Evolutionary conservation across 2,329 filamentous ascomycete species (phyloP), one percentile per base, ranked within the genome.

Genomic region (Fusarium circinatum): DNA sequence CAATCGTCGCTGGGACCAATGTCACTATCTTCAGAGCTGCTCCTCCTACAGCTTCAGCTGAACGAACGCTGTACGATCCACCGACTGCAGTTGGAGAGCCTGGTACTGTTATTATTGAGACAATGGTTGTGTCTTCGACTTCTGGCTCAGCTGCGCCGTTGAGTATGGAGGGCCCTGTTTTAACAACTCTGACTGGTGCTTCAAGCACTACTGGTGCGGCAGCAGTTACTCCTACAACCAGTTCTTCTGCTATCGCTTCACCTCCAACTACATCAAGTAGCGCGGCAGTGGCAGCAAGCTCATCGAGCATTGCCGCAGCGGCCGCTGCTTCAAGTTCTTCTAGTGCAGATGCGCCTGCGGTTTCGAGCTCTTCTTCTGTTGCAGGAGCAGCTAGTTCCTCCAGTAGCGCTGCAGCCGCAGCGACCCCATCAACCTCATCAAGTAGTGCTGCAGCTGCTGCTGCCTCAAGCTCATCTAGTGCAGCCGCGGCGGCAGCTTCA

Each of bases 101-200:
- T 17, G 71, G 71, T 2, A 73, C 70, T 2, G 47, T 74, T 11
- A 60, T 73, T 11, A 26, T 73, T 3, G 56, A 68, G 14, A 73
- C 65, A 1, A 62, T 70, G 13, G 49, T 24, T 1, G 28, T 18
- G 1, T 41, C 48, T 11, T 24, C 28, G 0, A 36, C 52, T 11
- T 38, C 63, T 13, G 55, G 30, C 3, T 32, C 48, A 6, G 15
- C 36, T 20, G 13, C 32, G 12, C n/a, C 61, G 7, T 11, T 65
- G 6, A 44, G 64, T 13, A 22, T 66, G 38, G 64, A 41, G 6
- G 22, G 26, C 2, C 32, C 47, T 2, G 24, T 24, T 8, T 5
- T 42, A 3, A 44, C 52, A 3, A 66, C 60, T 3, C 8, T 54
- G 4, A 54, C 30, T 18, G 28, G 14, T 14, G 2, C 20, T n/a